These are phyloP conservation scores for Nicotiana attenuata DNA, from an alignment of 257 asterid genomes.

Conservation along the genomic window DNA sequence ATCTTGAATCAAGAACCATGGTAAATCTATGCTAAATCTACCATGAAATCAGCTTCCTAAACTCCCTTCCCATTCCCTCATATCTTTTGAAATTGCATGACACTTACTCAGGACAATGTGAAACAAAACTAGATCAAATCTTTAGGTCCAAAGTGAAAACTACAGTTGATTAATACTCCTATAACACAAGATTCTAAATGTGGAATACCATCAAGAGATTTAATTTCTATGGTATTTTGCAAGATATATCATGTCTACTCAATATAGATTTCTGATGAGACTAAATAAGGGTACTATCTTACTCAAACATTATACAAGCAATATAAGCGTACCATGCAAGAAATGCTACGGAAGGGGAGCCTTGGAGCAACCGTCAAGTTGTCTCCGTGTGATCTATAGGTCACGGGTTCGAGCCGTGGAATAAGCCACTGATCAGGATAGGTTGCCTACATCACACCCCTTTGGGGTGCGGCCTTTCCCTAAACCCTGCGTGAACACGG, in stretches of 20 bases:
- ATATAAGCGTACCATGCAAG: neutral
- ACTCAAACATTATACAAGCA: neutral
- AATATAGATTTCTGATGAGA: no score
- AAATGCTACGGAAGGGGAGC: neutral
- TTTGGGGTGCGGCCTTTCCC: no score
- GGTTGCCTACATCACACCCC: no score
- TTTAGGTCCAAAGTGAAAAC: no score
- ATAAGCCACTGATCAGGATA: no score
- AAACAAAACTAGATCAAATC: neutral
- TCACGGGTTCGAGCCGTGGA: no score
- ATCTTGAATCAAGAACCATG: neutral
- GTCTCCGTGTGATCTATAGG: no score
- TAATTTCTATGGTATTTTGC: no score
- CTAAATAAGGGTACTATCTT: neutral
- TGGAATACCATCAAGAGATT: no score
- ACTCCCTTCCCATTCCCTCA: neutral
- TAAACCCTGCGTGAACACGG: no score
- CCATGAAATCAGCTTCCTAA: neutral
- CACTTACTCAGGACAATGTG: neutral
- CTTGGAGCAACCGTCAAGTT: no score
- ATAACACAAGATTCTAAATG: neutral
- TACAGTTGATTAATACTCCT: neutral
- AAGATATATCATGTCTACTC: no score
- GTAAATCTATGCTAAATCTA: neutral
- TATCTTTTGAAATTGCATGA: neutral